These are phyloP conservation scores for Nicotiana obtusifolia DNA, from an alignment of 257 asterid genomes.

Conservation along the genomic window DNA sequence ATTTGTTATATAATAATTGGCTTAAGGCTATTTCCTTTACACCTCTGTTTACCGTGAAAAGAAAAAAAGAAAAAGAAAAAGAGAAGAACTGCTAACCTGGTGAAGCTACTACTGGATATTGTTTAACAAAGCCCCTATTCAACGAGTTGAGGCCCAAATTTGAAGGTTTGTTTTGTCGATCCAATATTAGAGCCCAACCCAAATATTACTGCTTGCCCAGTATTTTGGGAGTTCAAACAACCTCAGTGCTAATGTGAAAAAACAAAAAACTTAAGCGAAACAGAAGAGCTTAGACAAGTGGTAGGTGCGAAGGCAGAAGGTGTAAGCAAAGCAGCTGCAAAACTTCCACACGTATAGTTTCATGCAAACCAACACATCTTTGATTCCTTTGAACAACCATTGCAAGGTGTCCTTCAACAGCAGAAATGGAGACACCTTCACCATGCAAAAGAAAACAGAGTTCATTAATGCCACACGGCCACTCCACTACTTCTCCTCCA, in stretches of 20 bases:
- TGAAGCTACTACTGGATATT: too few species aligned
- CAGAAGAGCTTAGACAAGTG: background rate
- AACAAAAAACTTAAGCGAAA: background rate
- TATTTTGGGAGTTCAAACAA: background rate
- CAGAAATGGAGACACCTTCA: background rate
- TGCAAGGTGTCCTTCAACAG: slow-evolving; percentile 33
- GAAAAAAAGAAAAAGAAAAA: too few species aligned
- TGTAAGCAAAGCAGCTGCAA: slow-evolving; percentile 18
- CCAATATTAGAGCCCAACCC: background rate
- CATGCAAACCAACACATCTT: background rate
- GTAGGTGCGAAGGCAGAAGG: slow-evolving; percentile 11
- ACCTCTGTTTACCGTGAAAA: too few species aligned
- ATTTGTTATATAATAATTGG: too few species aligned
- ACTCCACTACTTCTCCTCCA: background rate
- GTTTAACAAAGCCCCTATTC: background rate
- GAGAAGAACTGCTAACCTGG: too few species aligned
- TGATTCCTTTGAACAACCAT: slow-evolving; percentile 4
- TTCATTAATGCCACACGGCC: slow-evolving; percentile 11
- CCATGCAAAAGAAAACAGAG: slow-evolving; percentile 46
- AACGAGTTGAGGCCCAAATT: background rate
- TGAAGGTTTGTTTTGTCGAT: background rate
- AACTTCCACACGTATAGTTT: slow-evolving; percentile 33
- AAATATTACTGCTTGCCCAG: background rate
- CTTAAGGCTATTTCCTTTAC: too few species aligned
- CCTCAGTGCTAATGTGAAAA: background rate